phyloP scores from a whole-genome alignment of 495 filamentous ascomycete species.

The Symbiotaphrina buchneri region DNA sequence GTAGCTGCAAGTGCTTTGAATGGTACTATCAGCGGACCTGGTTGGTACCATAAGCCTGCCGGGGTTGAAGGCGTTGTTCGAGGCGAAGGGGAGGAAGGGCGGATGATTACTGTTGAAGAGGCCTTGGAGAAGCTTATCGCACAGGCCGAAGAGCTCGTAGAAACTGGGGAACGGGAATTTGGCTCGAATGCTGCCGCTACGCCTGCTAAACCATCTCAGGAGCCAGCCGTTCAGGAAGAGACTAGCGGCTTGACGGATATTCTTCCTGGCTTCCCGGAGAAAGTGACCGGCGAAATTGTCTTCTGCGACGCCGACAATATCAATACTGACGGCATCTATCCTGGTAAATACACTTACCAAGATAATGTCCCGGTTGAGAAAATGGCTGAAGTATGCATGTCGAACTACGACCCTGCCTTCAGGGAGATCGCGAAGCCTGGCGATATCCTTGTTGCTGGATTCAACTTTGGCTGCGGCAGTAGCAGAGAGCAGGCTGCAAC shows the following conservation, averaged over 20 bases:
- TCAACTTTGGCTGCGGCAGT: constrained; percentile 75
- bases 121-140: constrained; percentile 45
- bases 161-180: constrained; percentile 21
- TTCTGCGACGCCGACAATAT: constrained; percentile 55
- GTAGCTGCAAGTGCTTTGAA: constrained; percentile 72
- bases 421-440: constrained; percentile 27
- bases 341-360: constrained; percentile 78
- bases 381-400: constrained; percentile 82
- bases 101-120: constrained; percentile 37
- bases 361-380: constrained; percentile 50
- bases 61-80: constrained; percentile 40
- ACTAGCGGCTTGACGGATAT: constrained; percentile 23
- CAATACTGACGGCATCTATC: constrained; percentile 71
- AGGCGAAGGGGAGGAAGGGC: constrained; percentile 47
- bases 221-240: background rate
- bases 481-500: constrained; percentile 81
- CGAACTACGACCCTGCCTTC: constrained; percentile 72
- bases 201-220: background rate
- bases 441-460: constrained; percentile 71
- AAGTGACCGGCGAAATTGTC: constrained; percentile 40
- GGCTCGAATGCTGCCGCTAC: constrained; percentile 1
- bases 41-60: constrained; percentile 52
- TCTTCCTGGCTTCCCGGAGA: constrained; percentile 47
- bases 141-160: constrained; percentile 39
- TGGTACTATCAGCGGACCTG: constrained; percentile 60